These are phyloP conservation scores for Phlebopus sp. DNA, from an alignment of 1,284 basidiomycete genomes.

Conservation along the genomic window DNA sequence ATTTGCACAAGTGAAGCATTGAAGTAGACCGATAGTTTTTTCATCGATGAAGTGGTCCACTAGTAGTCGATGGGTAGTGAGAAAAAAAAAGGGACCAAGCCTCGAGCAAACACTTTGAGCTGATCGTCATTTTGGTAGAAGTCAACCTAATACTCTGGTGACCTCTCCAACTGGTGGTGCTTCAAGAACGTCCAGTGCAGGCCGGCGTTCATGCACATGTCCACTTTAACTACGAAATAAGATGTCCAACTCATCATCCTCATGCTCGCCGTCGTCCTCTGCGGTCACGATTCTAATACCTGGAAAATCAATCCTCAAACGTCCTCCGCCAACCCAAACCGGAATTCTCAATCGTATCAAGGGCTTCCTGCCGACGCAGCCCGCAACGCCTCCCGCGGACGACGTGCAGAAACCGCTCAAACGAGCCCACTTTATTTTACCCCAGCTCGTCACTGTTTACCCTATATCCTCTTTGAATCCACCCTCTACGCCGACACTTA, in stretches of 20 bases:
- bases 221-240: too few relatives aligned
- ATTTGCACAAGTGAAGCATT: too few relatives aligned
- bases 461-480: constrained; percentile 80
- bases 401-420: constrained; percentile 60
- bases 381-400: constrained; percentile 23
- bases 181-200: too few relatives aligned
- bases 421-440: constrained; percentile 82
- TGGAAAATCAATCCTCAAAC: constrained; percentile 76
- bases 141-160: constrained; percentile 1
- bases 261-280: constrained; percentile 65
- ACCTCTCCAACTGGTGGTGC: constrained; percentile 6
- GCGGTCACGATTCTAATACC: constrained; percentile 73
- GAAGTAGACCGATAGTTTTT: too few relatives aligned
- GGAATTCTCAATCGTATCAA: constrained; percentile 73
- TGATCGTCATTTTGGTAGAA: not conserved
- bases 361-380: constrained; percentile 30
- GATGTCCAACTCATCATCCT: constrained; percentile 34
- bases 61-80: too few relatives aligned
- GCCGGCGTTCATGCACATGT: constrained; percentile 21
- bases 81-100: too few relatives aligned
- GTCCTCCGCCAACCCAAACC: constrained; percentile 64
- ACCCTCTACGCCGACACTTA: constrained; percentile 70
- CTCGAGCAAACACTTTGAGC: too few relatives aligned
- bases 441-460: constrained; percentile 79
- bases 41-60: too few relatives aligned